A percentile compares a stretch with the other conserved stretches of the same genome.
These are phyloP conservation scores for Luvunga scandens DNA, from an alignment of 345 rosid genomes.

Conservation along the genomic window DNA sequence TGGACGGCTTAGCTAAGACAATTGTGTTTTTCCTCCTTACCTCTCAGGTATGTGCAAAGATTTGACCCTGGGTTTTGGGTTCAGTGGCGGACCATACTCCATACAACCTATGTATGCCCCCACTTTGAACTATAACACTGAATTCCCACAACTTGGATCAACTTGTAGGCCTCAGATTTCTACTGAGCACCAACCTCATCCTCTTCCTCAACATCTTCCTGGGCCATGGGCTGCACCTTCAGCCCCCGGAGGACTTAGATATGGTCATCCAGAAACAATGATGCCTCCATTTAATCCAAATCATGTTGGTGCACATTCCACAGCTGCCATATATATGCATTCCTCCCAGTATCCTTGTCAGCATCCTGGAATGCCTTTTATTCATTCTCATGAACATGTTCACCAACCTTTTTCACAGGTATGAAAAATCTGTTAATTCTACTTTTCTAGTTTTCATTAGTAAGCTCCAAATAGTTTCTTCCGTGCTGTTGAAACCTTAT, in stretches of 20 bases:
- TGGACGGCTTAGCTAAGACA: neutral
- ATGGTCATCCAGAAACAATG: constrained; percentile 75
- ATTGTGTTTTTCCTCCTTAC: constrained; percentile 5
- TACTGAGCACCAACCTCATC: constrained; percentile 53
- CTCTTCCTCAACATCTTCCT: constrained; percentile 56
- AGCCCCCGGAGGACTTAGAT: constrained; percentile 51
- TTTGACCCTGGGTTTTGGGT: constrained; percentile 86
- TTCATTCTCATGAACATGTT: constrained; percentile 56
- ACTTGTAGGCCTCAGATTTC: constrained; percentile 57
- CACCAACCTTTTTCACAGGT: constrained; percentile 71
- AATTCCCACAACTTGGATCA: constrained; percentile 79
- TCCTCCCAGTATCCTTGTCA: constrained; percentile 73
- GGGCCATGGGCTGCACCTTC: constrained; percentile 55
- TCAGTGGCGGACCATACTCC: constrained; percentile 54
- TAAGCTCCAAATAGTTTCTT: neutral
- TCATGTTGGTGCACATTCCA: constrained; percentile 52
- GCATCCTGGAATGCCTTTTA: constrained; percentile 62
- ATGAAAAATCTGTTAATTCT: constrained; percentile 14
- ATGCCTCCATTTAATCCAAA: constrained; percentile 58
- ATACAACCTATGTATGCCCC: constrained; percentile 72
- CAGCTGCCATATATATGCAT: constrained; percentile 54
- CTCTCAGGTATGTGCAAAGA: constrained; percentile 63
- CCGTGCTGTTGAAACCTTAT: neutral
- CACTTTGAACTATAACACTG: constrained; percentile 76
- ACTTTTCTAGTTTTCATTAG: neutral